These are phyloP conservation scores for Aspergillus bertholletiae DNA, from an alignment of 495 filamentous ascomycete genomes.

Conservation along the genomic window DNA sequence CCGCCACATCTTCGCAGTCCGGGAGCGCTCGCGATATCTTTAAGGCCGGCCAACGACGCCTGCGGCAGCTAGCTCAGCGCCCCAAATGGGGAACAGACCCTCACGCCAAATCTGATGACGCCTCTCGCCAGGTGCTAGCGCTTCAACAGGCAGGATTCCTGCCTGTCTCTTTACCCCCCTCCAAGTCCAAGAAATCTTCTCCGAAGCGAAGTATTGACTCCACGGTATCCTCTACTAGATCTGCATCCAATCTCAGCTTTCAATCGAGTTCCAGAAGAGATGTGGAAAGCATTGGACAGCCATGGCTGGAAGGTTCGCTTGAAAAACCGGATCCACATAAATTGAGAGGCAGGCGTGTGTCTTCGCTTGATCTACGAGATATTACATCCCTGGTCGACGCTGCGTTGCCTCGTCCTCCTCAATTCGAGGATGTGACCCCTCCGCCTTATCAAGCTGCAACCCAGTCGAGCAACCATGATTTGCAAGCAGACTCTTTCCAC, in stretches of 20 bases:
- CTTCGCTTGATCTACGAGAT: slow-evolving; percentile 32
- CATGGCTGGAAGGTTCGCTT: slow-evolving; percentile 34
- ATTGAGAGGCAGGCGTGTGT: slow-evolving; percentile 20
- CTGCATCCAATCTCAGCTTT: slow-evolving; percentile 15
- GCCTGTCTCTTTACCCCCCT: slow-evolving; percentile 7
- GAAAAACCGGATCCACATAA: slow-evolving; percentile 13
- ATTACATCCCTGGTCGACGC: slow-evolving; percentile 36
- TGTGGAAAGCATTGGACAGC: slow-evolving; percentile 39
- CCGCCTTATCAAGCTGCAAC: slow-evolving; percentile 28
- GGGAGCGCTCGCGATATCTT: slow-evolving; percentile 24
- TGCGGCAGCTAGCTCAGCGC: slow-evolving; percentile 37
- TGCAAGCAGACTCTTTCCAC: not conserved
- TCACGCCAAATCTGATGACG: slow-evolving; percentile 26
- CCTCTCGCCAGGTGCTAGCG: slow-evolving; percentile 30
- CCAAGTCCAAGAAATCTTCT: slow-evolving; percentile 7
- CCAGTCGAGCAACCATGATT: not conserved
- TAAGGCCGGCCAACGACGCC: slow-evolving; percentile 41
- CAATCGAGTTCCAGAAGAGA: slow-evolving; percentile 33
- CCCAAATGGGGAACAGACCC: slow-evolving; percentile 28
- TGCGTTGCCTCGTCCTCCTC: slow-evolving; percentile 27
- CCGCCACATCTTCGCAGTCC: slow-evolving; percentile 6
- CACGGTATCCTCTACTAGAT: slow-evolving; percentile 8
- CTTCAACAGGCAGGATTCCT: slow-evolving; percentile 38
- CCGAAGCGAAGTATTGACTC: slow-evolving; percentile 14
- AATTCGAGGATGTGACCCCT: slow-evolving; percentile 25